Conservation (phyloP, 1,139 yeast species). For the Geotrichum carabidarum region DNA sequence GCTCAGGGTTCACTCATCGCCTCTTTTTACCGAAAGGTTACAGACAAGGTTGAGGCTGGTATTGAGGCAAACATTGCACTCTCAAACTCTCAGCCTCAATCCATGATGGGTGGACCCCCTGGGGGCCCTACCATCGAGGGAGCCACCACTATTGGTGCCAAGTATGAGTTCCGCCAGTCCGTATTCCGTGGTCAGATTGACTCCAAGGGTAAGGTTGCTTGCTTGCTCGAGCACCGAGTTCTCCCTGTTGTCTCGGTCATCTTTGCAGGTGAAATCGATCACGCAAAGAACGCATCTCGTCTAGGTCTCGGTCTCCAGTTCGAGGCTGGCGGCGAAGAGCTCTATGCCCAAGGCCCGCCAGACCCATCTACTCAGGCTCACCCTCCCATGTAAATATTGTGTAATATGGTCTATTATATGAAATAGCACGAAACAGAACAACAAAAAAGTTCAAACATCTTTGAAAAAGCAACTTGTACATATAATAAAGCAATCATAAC, state of each 20-base stretch:
- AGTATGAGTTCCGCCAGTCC: constrained; percentile 95
- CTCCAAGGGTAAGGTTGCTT: constrained; percentile 83
- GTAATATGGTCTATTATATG: background rate
- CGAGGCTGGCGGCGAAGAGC: constrained; percentile 92
- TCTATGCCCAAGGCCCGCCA: constrained; percentile 40
- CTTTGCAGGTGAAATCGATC: constrained; percentile 94
- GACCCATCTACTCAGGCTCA: constrained; percentile 29
- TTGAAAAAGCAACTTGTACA: background rate
- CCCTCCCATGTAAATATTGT: constrained; percentile 32
- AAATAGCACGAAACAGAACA: background rate
- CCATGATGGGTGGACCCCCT: constrained; percentile 61
- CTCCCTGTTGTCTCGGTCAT: constrained; percentile 85
- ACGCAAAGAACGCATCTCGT: constrained; percentile 73
- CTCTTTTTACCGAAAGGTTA: constrained; percentile 89
- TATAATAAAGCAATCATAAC: background rate
- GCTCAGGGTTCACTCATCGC: constrained; percentile 89
- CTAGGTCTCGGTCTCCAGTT: constrained; percentile 93
- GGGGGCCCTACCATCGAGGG: constrained; percentile 86
- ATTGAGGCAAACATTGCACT: constrained; percentile 82
- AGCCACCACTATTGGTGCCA: constrained; percentile 90
- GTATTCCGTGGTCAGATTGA: constrained; percentile 94
- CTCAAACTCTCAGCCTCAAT: constrained; percentile 53
- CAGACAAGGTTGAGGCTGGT: constrained; percentile 95
- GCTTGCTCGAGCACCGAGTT: constrained; percentile 84
- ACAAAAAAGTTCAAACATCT: background rate